Evolutionary conservation across 768 basidiomycete genomes (phyloP), one percentile per base, ranked within the genome.

Genomic region (Boletus subcaerulescens): DNA sequence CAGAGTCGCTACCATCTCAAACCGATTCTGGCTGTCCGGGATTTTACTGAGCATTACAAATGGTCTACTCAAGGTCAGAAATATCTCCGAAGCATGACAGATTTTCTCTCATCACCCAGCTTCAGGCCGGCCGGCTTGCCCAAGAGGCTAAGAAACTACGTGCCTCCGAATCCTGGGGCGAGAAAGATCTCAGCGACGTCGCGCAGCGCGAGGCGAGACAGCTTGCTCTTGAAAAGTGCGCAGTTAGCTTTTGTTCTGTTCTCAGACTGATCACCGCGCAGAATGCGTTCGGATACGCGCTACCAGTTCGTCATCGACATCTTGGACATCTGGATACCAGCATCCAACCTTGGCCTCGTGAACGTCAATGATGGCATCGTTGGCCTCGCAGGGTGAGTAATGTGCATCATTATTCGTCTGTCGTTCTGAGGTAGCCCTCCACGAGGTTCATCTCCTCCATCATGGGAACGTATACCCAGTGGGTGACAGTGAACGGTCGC

Each of bases 261-360:
- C 47, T 55, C 5, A 29, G 17, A 45, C 33, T 58, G 48, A 65
- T 52, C 43, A 48, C 29, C 36, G 52, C 38, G 39, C 63, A 89
- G 86, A 40, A 80, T 87, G 63, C 84, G 85, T 45, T 76, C 78
- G 45, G 83, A 80, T 6, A 79, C 85, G 31, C 83, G 86, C 29
- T 82, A 83, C 59, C 97, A 98, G 71, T 81, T 98, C 61, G 73
- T 87, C 51, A 84, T 91, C 55, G 97, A 99, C 69, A 65, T 83
- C 18, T 76, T 94, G 54, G 97, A 99, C 68, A 71, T 93, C 55
- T 95, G 88, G 85, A 84, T 95, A 63, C 97, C 97, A 6, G 89
- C 93, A 8, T 86, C 87, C 18, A 87, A 81, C 54, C 79, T 94
- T 39, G 91, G 88, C 15, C 74, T 90, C 49, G 78, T 86, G 58